Evolutionary conservation across 208 protist species (phyloP), one percentile per base, ranked within the genome.

Genomic region (Leptomonas seymouri): DNA sequence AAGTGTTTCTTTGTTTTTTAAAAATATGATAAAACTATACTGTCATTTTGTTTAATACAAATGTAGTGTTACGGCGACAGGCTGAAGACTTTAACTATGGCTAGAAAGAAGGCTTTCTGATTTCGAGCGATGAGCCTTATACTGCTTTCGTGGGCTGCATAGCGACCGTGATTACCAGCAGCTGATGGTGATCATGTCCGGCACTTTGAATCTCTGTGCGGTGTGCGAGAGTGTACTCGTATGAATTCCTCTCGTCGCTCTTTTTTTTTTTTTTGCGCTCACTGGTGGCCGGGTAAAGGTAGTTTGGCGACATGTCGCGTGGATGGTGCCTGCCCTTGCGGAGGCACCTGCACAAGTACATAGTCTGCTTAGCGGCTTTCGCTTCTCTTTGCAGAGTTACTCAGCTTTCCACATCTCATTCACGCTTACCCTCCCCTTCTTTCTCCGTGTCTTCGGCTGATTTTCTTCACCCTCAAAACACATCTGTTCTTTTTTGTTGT

Each of bases 1-100:
- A 54, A 54, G 49, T 23, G 6, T 54, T 31, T 54, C 23, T 54
- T 21, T 54, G 23, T 54, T 54, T 54, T 54, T 23, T 30, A 28
- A n/a, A n/a, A n/a, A n/a, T n/a, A n/a, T 54, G 18, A 28, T 39
- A 49, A 49, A 49, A 15, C n/a, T 49, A 5, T 21, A 49, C 45
- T 53, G 15, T 53, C 48, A 28, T 53, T 53, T 21, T 14, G 7
- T 30, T 30, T 11, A 14, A 53, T 53, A 14, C 48, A 12, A 53
- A 12, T 28, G 21, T 21, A 53, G 1, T 5, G 14, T 53, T 11
- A 53, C n/a, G 21, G 3, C 21, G 14, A 12, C 21, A 53, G 21
- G n/a, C 25, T 25, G 3, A 16, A 48, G 18, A 21, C 44, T 48
- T 48, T 2, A 4, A 48, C 20, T 48, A 27, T 25, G 49, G 21